Evolutionary conservation across 176 grass and related monocot genomes (phyloP).

Genomic region (Metroxylon sagu): DNA sequence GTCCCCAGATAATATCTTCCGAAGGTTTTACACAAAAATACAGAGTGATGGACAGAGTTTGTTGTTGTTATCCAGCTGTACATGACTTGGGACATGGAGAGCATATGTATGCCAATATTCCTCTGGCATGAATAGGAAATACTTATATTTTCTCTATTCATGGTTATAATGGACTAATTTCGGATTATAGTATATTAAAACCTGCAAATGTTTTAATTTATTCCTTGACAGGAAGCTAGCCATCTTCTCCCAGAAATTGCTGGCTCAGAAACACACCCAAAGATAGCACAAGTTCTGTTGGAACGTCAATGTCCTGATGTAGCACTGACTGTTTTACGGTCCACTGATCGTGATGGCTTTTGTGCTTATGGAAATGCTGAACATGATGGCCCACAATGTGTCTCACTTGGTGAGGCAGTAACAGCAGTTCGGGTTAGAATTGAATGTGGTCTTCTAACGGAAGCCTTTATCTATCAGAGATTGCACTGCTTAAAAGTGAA

Average conservation of each 20-base stretch:
- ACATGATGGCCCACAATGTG: constrained; percentile 23
- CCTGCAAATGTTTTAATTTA: no score
- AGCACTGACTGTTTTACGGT: constrained; percentile 60
- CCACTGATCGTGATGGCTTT: constrained; percentile 46
- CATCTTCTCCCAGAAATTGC: constrained; percentile 65
- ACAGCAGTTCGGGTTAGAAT: constrained; percentile 71
- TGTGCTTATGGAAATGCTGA: constrained; percentile 29
- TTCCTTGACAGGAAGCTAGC: constrained; percentile 50
- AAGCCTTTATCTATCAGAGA: constrained; percentile 85
- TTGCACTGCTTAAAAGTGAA: constrained; percentile 60
- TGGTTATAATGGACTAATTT: no score
- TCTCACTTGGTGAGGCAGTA: constrained; percentile 59
- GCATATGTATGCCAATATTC: no score
- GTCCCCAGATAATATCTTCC: no score
- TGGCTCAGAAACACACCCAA: constrained; percentile 76
- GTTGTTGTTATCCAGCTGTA: no score
- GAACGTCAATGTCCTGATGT: constrained; percentile 63
- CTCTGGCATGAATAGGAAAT: no score
- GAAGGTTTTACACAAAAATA: no score
- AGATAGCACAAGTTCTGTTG: constrained; percentile 84
- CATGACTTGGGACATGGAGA: no score
- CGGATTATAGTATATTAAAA: no score
- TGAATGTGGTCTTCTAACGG: constrained; percentile 74
- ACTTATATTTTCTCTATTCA: no score
- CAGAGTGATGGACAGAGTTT: no score